phyloP scores from a whole-genome alignment of 129 eudicot species.

The Apium graveolens region DNA sequence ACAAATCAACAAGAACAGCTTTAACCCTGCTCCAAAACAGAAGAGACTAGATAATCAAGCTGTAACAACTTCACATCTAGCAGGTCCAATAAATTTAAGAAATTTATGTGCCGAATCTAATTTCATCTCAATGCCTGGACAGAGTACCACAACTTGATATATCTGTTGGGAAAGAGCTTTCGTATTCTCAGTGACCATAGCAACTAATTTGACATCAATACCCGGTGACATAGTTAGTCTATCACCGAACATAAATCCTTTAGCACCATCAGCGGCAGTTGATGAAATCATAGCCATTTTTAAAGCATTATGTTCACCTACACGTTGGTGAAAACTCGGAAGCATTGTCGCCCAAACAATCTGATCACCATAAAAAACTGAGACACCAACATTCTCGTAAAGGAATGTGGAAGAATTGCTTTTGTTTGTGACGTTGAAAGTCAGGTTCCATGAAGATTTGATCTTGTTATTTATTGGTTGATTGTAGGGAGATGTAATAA shows the following conservation, averaged over 20 bases:
- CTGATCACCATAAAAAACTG: constrained; percentile 4
- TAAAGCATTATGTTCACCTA: neutral
- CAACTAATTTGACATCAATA: constrained; percentile 4
- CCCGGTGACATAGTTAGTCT: neutral
- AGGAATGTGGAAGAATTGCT: constrained; percentile 6
- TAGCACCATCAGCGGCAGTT: neutral
- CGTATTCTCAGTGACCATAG: neutral
- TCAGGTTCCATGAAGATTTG: neutral
- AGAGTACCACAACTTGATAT: neutral
- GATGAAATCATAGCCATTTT: constrained; percentile 5
- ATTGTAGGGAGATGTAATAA: neutral
- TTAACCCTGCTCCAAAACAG: neutral
- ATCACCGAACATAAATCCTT: neutral
- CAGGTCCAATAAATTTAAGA: neutral
- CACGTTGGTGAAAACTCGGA: neutral
- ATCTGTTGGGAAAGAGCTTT: neutral
- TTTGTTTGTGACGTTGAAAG: constrained; percentile 1
- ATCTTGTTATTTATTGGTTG: neutral
- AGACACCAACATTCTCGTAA: neutral
- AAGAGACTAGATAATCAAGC: too few relatives aligned
- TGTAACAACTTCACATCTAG: constrained; percentile 9
- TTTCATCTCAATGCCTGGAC: neutral
- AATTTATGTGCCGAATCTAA: neutral
- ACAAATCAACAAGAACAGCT: neutral
- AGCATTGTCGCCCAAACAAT: neutral